Evolutionary conservation across 306 rosid genomes (phyloP).

Genomic region (Malus sieversii): DNA sequence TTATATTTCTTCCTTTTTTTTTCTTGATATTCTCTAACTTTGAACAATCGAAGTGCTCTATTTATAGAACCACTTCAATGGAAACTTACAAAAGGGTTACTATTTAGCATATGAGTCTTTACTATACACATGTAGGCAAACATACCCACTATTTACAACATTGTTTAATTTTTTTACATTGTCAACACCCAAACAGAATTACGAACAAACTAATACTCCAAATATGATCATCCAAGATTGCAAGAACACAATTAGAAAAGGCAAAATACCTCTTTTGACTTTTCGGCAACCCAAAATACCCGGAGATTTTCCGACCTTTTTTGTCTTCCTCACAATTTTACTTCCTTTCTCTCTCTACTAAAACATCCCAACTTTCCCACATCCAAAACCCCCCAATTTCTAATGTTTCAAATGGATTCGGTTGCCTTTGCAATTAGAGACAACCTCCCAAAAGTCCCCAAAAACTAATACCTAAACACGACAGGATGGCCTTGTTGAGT

Average conservation of each 20-base stretch:
- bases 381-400: constrained; percentile 3
- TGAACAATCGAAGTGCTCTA: too few relatives aligned
- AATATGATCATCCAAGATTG: background rate
- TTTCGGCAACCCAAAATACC: background rate
- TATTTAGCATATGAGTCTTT: too few relatives aligned
- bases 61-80: too few relatives aligned
- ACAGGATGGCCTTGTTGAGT: constrained; percentile 63
- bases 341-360: background rate
- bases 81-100: too few relatives aligned
- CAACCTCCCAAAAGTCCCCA: background rate
- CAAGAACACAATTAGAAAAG: background rate
- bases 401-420: background rate
- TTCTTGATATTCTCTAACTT: too few relatives aligned
- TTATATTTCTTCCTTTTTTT: too few relatives aligned
- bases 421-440: background rate
- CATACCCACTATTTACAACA: too few relatives aligned
- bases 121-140: too few relatives aligned
- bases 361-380: background rate
- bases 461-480: background rate
- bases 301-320: constrained; percentile 14
- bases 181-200: background rate
- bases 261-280: background rate
- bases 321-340: constrained; percentile 18
- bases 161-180: background rate
- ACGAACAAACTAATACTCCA: background rate